Evolutionary conservation across 768 basidiomycete genomes (phyloP).

Genomic region (Calocybe cyanea): DNA sequence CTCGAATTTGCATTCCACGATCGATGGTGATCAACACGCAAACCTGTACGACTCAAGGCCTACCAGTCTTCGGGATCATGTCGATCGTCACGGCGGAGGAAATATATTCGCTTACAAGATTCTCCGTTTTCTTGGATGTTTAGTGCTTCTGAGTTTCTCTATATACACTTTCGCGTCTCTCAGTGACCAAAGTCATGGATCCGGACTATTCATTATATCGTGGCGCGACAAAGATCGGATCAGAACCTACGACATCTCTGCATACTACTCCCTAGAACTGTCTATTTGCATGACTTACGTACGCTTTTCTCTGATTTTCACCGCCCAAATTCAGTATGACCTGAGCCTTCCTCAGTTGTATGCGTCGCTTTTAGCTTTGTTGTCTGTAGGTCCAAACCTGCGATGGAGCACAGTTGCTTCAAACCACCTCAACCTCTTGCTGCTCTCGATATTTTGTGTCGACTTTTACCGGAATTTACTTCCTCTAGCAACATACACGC

Average conservation of each 20-base stretch:
- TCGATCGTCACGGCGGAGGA: constrained; percentile 40
- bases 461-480: constrained; percentile 56
- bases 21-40: background rate
- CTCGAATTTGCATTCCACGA: too few relatives aligned
- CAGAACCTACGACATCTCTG: constrained; percentile 12
- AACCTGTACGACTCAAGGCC: background rate
- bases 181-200: constrained; percentile 15
- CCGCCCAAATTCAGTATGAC: too few relatives aligned
- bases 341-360: constrained; percentile 28
- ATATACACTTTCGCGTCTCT: constrained; percentile 36
- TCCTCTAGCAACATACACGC: constrained; percentile 52
- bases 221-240: constrained; percentile 23
- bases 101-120: constrained; percentile 46
- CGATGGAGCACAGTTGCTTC: constrained; percentile 33
- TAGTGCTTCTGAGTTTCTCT: constrained; percentile 47
- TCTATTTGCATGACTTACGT: constrained; percentile 30
- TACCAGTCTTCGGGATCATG: constrained; percentile 34
- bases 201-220: constrained; percentile 6
- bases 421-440: constrained; percentile 45
- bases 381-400: constrained; percentile 34
- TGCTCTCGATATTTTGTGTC: constrained; percentile 42
- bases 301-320: constrained; percentile 5
- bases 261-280: constrained; percentile 27
- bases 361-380: constrained; percentile 36
- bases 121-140: constrained; percentile 39